Percentiles rank a stretch among this genome's conserved stretches.
phyloP scores from a whole-genome alignment of 768 basidiomycete species.

The Russula sp. region DNA sequence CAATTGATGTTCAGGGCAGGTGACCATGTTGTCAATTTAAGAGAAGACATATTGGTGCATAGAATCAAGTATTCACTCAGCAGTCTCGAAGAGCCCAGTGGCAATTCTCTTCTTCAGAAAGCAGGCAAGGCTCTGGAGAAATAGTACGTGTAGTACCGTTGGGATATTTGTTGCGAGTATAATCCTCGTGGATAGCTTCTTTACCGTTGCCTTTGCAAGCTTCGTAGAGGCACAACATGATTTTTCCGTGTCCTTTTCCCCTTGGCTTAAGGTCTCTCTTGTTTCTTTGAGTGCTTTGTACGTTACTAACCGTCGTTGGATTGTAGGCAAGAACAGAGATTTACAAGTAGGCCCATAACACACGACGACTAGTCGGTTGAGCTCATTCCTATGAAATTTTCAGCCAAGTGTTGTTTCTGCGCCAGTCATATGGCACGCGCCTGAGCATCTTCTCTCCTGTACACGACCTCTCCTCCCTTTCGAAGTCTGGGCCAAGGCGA shows the following conservation, averaged over 20 bases:
- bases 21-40: constrained; percentile 85
- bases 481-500: constrained; percentile 56
- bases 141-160: constrained; percentile 51
- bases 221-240: constrained; percentile 64
- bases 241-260: constrained; percentile 64
- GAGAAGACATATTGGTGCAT: constrained; percentile 80
- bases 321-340: constrained; percentile 74
- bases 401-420: constrained; percentile 82
- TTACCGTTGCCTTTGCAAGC: constrained; percentile 88
- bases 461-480: constrained; percentile 77
- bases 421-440: constrained; percentile 72
- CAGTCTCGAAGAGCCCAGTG: constrained; percentile 51
- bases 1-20: constrained; percentile 36
- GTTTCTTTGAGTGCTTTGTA: not conserved
- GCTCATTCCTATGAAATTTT: not conserved
- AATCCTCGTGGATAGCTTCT: constrained; percentile 53
- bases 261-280: constrained; percentile 70
- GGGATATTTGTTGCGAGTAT: constrained; percentile 1
- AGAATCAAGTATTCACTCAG: constrained; percentile 82
- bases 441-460: constrained; percentile 90
- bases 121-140: constrained; percentile 78
- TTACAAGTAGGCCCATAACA: constrained; percentile 63
- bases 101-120: constrained; percentile 49
- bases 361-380: not conserved
- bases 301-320: not conserved